These are phyloP conservation scores for Spongospora subterranea DNA, from an alignment of 208 protist genomes.

Conservation along the genomic window DNA sequence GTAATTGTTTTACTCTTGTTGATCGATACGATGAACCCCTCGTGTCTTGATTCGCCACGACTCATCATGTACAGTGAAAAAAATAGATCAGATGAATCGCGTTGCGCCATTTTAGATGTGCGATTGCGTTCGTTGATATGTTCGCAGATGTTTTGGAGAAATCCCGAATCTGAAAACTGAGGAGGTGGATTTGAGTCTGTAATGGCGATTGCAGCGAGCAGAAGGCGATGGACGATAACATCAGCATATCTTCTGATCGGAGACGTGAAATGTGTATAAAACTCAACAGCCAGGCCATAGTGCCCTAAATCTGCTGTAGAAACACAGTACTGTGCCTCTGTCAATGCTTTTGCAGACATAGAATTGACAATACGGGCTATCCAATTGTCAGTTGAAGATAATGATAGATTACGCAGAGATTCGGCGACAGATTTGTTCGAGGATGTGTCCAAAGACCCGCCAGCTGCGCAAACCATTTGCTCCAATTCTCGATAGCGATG, in stretches of 20 bases:
- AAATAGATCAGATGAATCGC: constrained; percentile 24
- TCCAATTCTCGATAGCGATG: constrained; percentile 61
- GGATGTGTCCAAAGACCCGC: constrained; percentile 54
- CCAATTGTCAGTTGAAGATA: constrained; percentile 67
- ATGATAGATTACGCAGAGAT: constrained; percentile 69
- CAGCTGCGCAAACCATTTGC: constrained; percentile 15
- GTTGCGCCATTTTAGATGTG: constrained; percentile 14
- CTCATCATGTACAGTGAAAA: neutral
- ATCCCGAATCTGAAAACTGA: constrained; percentile 49
- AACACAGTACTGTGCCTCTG: constrained; percentile 62
- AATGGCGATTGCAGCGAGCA: constrained; percentile 79
- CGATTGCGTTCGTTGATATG: constrained; percentile 51
- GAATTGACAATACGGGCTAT: constrained; percentile 79
- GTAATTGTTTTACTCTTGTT: neutral
- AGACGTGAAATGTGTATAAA: constrained; percentile 94
- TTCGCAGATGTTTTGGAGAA: neutral
- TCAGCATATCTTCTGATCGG: constrained; percentile 88
- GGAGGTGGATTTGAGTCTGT: constrained; percentile 67
- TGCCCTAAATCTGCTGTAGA: constrained; percentile 77
- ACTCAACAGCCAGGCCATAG: constrained; percentile 81
- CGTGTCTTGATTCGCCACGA: neutral
- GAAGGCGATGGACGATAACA: constrained; percentile 85
- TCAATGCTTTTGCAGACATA: constrained; percentile 79
- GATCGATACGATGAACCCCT: neutral
- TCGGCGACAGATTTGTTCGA: constrained; percentile 73